A percentile compares a stretch with the other conserved stretches of the same genome.
phyloP scores from a whole-genome alignment of 768 basidiomycete genomes.

The Psilocybe sp. region DNA sequence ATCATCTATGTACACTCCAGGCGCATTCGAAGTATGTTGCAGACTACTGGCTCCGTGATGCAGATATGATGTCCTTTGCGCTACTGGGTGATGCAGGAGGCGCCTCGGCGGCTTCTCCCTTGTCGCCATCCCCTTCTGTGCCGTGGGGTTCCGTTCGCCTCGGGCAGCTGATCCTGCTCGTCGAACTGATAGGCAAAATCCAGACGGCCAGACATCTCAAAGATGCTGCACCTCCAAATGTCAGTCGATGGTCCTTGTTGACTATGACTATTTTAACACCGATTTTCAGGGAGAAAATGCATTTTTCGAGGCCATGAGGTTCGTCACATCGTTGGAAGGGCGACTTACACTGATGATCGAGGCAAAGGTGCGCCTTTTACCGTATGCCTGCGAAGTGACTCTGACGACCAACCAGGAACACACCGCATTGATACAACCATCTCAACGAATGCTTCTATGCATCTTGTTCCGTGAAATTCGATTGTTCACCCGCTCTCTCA shows the following conservation, averaged over 20 bases:
- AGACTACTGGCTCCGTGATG: conserved; percentile 65
- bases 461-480: conserved; percentile 65
- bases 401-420: conserved; percentile 47
- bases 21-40: conserved; percentile 52
- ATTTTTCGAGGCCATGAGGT: conserved; percentile 35
- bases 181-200: conserved; percentile 59
- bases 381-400: not conserved
- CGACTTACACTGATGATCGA: conserved; percentile 55
- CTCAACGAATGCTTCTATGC: conserved; percentile 58
- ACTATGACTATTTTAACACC: no score
- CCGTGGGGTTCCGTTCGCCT: conserved; percentile 49
- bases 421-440: conserved; percentile 43
- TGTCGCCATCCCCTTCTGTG: conserved; percentile 11
- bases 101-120: conserved; percentile 16
- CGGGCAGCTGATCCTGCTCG: conserved; percentile 59
- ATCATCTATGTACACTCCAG: conserved; percentile 54
- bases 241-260: conserved; percentile 17
- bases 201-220: conserved; percentile 41
- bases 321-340: conserved; percentile 54
- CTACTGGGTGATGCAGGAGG: conserved; percentile 51
- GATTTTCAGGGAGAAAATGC: conserved; percentile 26
- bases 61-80: conserved; percentile 74
- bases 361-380: conserved; percentile 42
- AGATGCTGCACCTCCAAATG: conserved; percentile 29
- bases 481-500: conserved; percentile 59